Conservation (phyloP, 2,329 filamentous ascomycete genomes). For the Sporothrix protearum region DNA sequence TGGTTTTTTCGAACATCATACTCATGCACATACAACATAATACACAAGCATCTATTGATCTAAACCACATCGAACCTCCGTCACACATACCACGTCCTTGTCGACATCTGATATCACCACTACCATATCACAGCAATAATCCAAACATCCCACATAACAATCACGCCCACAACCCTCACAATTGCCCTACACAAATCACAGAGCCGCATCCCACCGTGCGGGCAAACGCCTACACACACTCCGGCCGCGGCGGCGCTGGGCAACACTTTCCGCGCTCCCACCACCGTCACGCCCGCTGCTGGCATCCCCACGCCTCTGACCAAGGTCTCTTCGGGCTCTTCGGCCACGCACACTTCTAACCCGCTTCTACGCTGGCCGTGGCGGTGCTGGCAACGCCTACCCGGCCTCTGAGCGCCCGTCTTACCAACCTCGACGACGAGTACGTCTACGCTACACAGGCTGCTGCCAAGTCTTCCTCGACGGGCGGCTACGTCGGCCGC, state of each 20-base stretch:
- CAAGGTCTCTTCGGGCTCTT: constrained; percentile 41
- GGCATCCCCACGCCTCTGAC: constrained; percentile 49
- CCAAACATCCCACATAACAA: not conserved
- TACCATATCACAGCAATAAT: not conserved
- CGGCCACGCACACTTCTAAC: constrained; percentile 40
- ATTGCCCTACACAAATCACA: constrained; percentile 48
- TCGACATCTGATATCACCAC: not conserved
- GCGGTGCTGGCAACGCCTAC: constrained; percentile 64
- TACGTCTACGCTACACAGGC: constrained; percentile 51
- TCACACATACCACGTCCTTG: not conserved
- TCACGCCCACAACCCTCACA: constrained; percentile 23
- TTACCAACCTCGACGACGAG: constrained; percentile 65
- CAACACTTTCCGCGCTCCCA: constrained; percentile 50
- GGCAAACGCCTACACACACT: constrained; percentile 48
- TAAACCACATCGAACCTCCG: not conserved
- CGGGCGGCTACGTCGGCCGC: constrained; percentile 59
- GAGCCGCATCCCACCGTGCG: constrained; percentile 49
- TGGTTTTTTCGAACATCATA: not conserved
- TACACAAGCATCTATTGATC: not conserved
- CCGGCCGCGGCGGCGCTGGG: constrained; percentile 55
- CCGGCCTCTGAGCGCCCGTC: constrained; percentile 50
- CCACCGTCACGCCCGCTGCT: constrained; percentile 46
- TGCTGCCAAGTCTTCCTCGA: constrained; percentile 49
- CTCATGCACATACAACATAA: constrained; percentile 1
- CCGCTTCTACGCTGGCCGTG: constrained; percentile 63